Base-by-base conservation (phyloP, 2,329 filamentous ascomycete genomes). In the Sporothrix sp. region DNA sequence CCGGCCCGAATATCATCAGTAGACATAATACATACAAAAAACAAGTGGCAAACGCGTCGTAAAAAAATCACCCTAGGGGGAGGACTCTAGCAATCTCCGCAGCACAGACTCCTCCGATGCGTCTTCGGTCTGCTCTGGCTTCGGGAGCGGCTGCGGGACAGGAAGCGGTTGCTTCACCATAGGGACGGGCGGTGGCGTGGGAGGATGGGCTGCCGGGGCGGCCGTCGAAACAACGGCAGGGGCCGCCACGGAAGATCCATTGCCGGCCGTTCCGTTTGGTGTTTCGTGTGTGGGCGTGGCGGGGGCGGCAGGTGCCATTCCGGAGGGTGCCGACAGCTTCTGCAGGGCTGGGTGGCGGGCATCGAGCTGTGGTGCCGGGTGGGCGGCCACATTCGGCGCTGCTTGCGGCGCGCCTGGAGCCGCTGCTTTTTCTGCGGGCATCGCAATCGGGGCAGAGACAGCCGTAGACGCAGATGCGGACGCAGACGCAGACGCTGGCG, bases 91-190 rank as follows among this genome's bases (percentile, higher is more conserved):
- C 3, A 52, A 35, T 27, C 50, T 13, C 2, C 43, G 43, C 16
- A 52, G 30, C 5, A 52, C 50, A 13, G 50, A 47, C 13, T 52
- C 50, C 42, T 52, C 50, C 9, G 50, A 52, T 3, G 50, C 50
- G 4, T 52, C 50, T 14, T 52, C 50, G n/a, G 39, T 28, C 13
- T 52, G 28, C 7, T 36, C 27, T 25, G 45, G 33, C 35, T 46
- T 46, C 10, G 10, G 42, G 9, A 47, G 35, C 4, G 23, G 32
- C 42, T 50, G 48, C 2, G 36, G 21, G 16, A 30, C 32, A 2
- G 42, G 35, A 16, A 37, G 36, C 8, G 48, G 40, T 9, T 13
- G 30, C 43, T 44, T 44, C 11, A 21, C 16, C 20, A 32, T 27
- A 42, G 27, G 27, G 16, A 11, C 32, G n/a, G 36, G 46, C 47